These are phyloP conservation scores for Primulina tabacum DNA, from an alignment of 257 asterid genomes.

Conservation along the genomic window DNA sequence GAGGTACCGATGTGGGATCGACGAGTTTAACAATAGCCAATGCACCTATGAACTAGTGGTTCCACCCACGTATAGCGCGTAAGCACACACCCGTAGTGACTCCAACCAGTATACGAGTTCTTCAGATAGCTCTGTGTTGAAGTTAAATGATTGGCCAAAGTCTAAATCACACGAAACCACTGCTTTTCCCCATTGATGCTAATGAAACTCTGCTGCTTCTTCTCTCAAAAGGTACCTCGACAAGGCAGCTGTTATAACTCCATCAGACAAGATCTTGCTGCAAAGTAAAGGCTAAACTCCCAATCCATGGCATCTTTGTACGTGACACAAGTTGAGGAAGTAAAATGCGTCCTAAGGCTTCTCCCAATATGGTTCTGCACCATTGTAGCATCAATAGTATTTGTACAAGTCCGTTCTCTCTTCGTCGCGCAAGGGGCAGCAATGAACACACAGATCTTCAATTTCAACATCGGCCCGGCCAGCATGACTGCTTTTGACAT, in stretches of 20 bases:
- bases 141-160: too few species aligned
- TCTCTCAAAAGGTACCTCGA: too few species aligned
- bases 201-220: too few species aligned
- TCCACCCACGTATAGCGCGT: too few species aligned
- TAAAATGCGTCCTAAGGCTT: slow-evolving; percentile 63
- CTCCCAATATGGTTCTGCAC: slow-evolving; percentile 88
- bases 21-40: too few species aligned
- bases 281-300: slow-evolving; percentile 46
- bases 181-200: too few species aligned
- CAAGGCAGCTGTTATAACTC: neutral
- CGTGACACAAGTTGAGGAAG: slow-evolving; percentile 47
- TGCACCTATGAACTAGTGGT: too few species aligned
- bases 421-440: slow-evolving; percentile 85
- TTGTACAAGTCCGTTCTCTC: slow-evolving; percentile 75
- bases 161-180: too few species aligned
- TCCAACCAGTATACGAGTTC: too few species aligned
- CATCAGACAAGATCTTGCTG: slow-evolving; percentile 42
- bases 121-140: too few species aligned
- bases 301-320: slow-evolving; percentile 69
- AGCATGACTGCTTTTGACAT: slow-evolving; percentile 83
- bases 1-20: too few species aligned
- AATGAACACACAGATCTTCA: slow-evolving; percentile 52
- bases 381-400: slow-evolving; percentile 61
- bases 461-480: slow-evolving; percentile 68
- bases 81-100: too few species aligned